Evolutionary conservation across 805 yeast species (phyloP).

Genomic region (Monosporozyma yasuniensis): DNA sequence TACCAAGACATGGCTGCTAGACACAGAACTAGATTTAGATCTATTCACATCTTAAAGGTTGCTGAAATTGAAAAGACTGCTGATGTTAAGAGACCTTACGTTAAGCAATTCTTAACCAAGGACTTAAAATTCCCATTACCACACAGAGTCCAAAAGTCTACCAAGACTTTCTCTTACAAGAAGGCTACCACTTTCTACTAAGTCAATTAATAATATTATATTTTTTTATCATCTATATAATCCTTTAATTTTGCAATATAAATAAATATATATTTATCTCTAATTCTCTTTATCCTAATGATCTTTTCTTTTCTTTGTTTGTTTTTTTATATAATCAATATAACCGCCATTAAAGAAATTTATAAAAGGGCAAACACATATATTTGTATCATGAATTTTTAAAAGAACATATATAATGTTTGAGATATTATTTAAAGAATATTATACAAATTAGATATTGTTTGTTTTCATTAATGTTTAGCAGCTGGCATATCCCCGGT

Average conservation of each 20-base stretch:
- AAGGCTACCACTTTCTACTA: conserved; percentile 98
- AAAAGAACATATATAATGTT: not conserved
- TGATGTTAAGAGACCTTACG: conserved; percentile 98
- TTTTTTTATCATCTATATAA: not conserved
- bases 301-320: not conserved
- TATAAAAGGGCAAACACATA: too few species aligned
- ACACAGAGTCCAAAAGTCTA: conserved; percentile 93
- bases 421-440: not conserved
- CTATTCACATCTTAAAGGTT: conserved; percentile 98
- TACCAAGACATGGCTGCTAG: conserved; percentile 99
- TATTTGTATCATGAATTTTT: too few species aligned
- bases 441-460: not conserved
- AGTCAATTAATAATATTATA: conserved; percentile 10
- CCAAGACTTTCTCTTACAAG: conserved; percentile 79
- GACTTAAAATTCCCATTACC: conserved; percentile 99
- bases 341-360: too few species aligned
- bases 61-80: conserved; percentile 96
- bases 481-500: conserved; percentile 52
- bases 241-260: not conserved
- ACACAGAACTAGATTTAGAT: conserved; percentile 99
- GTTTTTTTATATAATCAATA: too few species aligned
- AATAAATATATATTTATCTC: not conserved
- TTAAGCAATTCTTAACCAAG: conserved; percentile 90
- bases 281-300: not conserved
- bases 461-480: conserved; percentile 18